Percentiles rank a stretch among this genome's conserved stretches.
These are phyloP conservation scores for Hysterium pulicare DNA, from an alignment of 2,329 filamentous ascomycete species.

Conservation along the genomic window DNA sequence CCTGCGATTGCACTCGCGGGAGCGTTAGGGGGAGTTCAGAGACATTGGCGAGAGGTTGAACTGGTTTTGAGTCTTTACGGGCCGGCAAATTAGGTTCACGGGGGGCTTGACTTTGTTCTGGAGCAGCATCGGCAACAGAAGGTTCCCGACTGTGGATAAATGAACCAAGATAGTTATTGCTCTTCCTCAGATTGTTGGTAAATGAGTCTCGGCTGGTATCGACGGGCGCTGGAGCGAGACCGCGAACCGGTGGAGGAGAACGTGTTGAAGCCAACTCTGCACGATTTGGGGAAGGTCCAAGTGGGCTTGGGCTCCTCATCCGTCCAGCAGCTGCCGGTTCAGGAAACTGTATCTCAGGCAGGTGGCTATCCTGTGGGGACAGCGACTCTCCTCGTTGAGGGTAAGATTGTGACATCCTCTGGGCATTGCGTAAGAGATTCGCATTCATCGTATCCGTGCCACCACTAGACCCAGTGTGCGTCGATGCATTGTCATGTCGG, in stretches of 20 bases:
- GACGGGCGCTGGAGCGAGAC: conserved; percentile 8
- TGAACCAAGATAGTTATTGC: conserved; percentile 38
- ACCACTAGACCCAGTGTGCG: conserved; percentile 50
- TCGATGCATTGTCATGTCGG: conserved; percentile 44
- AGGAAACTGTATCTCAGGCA: conserved; percentile 34
- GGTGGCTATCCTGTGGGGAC: conserved; percentile 27
- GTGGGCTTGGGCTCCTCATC: conserved; percentile 18
- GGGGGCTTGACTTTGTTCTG: conserved; percentile 8
- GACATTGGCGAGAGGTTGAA: conserved; percentile 14
- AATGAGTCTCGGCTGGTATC: conserved; percentile 18
- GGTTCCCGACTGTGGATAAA: conserved; percentile 36
- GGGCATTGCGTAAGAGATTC: conserved; percentile 55
- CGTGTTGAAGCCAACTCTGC: background rate
- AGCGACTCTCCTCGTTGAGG: conserved; percentile 42
- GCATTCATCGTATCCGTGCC: conserved; percentile 49
- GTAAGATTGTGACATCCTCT: conserved; percentile 55
- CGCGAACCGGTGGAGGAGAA: conserved; percentile 1
- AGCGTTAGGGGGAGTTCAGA: conserved; percentile 16
- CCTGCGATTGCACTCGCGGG: conserved; percentile 34
- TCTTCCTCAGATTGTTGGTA: conserved; percentile 30
- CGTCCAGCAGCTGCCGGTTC: conserved; percentile 25
- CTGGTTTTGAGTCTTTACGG: conserved; percentile 20
- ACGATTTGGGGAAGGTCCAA: conserved; percentile 11
- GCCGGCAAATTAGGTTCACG: conserved; percentile 13
- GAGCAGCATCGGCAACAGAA: conserved; percentile 17